These are phyloP conservation scores for Syzygium oleosum DNA, from an alignment of 345 rosid genomes.

Conservation along the genomic window DNA sequence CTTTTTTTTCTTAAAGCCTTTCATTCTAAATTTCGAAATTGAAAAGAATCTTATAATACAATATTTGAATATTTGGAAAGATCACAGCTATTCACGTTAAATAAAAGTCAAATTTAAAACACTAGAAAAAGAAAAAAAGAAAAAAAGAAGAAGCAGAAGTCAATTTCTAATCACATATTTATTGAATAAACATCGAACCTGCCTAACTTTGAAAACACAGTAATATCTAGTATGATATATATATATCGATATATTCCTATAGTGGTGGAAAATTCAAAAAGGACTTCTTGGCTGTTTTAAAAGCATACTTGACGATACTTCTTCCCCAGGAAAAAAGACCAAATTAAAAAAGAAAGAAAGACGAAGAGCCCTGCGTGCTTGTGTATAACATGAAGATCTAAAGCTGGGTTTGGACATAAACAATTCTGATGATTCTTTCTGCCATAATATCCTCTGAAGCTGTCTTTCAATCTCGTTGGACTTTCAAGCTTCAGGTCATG, in stretches of 20 bases:
- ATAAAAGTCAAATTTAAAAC: neutral
- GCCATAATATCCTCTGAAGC: neutral
- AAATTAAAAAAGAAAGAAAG: neutral
- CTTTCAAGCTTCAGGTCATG: neutral
- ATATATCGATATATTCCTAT: neutral
- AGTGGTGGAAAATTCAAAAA: neutral
- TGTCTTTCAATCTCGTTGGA: neutral
- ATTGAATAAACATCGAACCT: neutral
- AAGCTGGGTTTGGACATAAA: neutral
- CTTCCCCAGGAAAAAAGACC: neutral
- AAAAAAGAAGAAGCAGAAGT: neutral
- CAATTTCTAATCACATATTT: neutral
- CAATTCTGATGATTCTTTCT: neutral
- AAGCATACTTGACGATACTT: neutral
- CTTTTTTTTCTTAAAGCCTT: neutral
- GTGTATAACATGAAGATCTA: neutral
- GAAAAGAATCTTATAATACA: neutral
- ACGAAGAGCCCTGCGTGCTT: neutral
- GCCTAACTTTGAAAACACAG: neutral
- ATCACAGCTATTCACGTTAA: neutral
- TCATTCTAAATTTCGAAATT: neutral
- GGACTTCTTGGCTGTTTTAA: neutral
- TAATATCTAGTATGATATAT: neutral
- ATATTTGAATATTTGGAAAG: neutral
- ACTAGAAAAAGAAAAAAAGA: neutral